Evolutionary conservation across 305 asterid genomes (phyloP), one percentile per base, ranked within the genome.

Genomic region (Fraxinus greggii): DNA sequence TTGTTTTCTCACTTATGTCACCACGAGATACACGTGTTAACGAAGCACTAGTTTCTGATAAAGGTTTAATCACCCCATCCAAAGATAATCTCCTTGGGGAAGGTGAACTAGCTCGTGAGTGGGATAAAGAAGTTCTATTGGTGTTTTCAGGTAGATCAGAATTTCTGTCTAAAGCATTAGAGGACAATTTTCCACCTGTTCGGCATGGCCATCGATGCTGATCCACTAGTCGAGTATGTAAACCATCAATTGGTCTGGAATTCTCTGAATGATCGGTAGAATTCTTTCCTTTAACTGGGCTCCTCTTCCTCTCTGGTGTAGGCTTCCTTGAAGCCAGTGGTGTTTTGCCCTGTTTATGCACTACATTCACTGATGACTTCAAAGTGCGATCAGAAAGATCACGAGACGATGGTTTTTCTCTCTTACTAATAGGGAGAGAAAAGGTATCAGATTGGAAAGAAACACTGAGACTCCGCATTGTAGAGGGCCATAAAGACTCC

Each of bases 401-500:
- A 69, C 70, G 92, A 83, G 91, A 85, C 38, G 76, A 87, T 6
- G 90, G 84, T 87, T 90, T 93, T 33, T 90, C 97, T 83, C 85
- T 92, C 88, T 88, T 95, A 73, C 87, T 78, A 81, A 81, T 51
- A 0, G 97, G 89, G 77, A 85, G 80, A 72, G 92, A 85, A 78
- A 84, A 35, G 3, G 86, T 5, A 87, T 89, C 95, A 32, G 92
- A 85, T 84, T 93, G 97, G 78, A 93, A 92, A 33, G 98, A 92
- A 78, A 76, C 91, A 72, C 87, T 86, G 24, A 90, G 92, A 86
- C 93, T 90, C 78, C 97, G 88, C 97, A 91, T 91, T 61, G 94
- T 92, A 32, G 98, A 89, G 0, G 98, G 98, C 98, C 98, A 95
- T 84, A 96, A 86, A 84, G 93, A 89, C 83, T 94, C 97, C 0